Conservation (phyloP, 305 asterid genomes). For the Petunia hybrid region DNA sequence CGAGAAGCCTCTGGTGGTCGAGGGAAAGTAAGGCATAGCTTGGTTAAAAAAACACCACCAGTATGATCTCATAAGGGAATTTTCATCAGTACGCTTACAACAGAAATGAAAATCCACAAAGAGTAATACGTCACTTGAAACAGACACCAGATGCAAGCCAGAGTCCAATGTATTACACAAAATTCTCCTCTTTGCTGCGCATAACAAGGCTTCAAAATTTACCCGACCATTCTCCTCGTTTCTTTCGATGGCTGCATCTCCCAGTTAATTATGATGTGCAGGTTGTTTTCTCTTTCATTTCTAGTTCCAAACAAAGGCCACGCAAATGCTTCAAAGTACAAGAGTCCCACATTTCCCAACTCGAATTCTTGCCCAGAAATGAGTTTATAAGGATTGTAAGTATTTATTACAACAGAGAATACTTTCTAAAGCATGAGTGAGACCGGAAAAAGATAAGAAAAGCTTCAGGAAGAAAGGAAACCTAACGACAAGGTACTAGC, state of each 20-base stretch:
- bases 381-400: neutral
- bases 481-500: neutral
- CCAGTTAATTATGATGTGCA: slow-evolving; percentile 1
- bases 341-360: slow-evolving; percentile 13
- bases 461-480: neutral
- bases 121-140: neutral
- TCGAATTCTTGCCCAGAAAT: neutral
- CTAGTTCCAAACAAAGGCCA: neutral
- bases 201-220: neutral
- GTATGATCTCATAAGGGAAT: too few species aligned
- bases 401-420: neutral
- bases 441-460: neutral
- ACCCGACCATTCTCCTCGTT: neutral
- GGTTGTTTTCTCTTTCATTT: neutral
- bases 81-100: too few species aligned
- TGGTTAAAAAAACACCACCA: too few species aligned
- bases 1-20: too few species aligned
- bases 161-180: neutral
- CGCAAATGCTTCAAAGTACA: slow-evolving; percentile 1
- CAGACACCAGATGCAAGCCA: neutral
- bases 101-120: too few species aligned
- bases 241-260: neutral
- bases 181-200: neutral
- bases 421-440: slow-evolving; percentile 6
- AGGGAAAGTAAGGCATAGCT: too few species aligned